These are phyloP conservation scores for Karstenula rhodostoma DNA, from an alignment of 2,329 filamentous ascomycete genomes.

Conservation along the genomic window DNA sequence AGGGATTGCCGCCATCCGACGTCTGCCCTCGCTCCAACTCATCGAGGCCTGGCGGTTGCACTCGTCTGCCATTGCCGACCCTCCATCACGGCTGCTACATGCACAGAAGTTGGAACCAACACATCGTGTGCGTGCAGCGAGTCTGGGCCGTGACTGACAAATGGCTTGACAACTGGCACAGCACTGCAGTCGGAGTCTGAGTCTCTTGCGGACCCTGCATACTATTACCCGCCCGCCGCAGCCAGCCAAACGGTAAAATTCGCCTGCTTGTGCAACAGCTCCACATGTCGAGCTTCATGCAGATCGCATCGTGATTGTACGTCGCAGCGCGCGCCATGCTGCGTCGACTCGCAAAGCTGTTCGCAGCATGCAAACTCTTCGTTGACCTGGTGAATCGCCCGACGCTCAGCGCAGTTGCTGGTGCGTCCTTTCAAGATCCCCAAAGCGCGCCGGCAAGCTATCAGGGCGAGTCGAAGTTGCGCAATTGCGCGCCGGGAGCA, in stretches of 20 bases:
- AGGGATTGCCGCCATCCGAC: slow-evolving; percentile 1
- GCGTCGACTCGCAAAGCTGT: slow-evolving; percentile 1
- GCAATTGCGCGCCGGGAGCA: not conserved
- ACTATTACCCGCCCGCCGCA: slow-evolving; percentile 11
- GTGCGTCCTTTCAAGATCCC: not conserved
- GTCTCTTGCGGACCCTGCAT: slow-evolving; percentile 10
- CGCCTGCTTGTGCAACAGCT: slow-evolving; percentile 12
- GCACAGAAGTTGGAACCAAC: not conserved
- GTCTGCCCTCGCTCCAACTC: not conserved
- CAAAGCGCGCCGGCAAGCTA: not conserved
- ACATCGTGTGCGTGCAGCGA: not conserved
- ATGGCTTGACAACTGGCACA: slow-evolving; percentile 14
- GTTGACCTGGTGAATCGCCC: slow-evolving; percentile 12
- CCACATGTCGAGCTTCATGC: slow-evolving; percentile 8
- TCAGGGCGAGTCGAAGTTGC: not conserved
- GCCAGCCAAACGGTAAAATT: slow-evolving; percentile 8
- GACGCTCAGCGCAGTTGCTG: not conserved
- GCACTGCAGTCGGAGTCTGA: slow-evolving; percentile 6
- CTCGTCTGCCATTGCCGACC: not conserved
- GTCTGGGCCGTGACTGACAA: slow-evolving; percentile 7
- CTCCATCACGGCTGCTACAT: slow-evolving; percentile 2
- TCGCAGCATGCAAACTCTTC: slow-evolving; percentile 17
- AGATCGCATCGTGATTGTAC: not conserved
- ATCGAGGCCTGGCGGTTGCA: not conserved
- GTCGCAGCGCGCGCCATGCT: not conserved